These are phyloP conservation scores for Litsea cubeba DNA, from an alignment of 164 flowering plant genomes.

Conservation along the genomic window DNA sequence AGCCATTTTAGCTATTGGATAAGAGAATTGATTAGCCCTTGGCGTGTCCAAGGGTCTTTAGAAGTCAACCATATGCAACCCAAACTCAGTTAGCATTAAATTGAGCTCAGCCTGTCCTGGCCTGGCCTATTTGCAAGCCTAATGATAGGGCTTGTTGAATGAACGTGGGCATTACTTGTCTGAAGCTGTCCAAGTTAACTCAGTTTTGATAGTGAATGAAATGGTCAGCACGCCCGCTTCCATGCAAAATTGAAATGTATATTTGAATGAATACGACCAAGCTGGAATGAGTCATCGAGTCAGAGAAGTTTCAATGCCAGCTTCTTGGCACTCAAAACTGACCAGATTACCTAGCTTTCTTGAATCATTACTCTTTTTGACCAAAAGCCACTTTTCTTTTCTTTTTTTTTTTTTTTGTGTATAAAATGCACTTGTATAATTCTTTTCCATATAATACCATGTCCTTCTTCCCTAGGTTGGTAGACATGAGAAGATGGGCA, in stretches of 20 bases:
- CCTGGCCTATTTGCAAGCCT: too few relatives aligned
- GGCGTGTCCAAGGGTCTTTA: too few relatives aligned
- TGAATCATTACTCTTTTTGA: background rate
- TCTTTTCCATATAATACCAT: background rate
- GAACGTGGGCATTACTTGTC: background rate
- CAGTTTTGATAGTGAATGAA: background rate
- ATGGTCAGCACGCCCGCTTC: background rate
- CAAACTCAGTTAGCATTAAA: too few relatives aligned
- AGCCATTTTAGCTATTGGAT: too few relatives aligned
- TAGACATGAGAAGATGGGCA: conserved; percentile 80
- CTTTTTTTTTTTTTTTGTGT: too few relatives aligned
- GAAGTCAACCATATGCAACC: too few relatives aligned
- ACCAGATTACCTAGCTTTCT: background rate
- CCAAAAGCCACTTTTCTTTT: background rate
- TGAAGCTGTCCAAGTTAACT: background rate
- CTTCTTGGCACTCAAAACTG: background rate
- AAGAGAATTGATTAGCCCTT: too few relatives aligned
- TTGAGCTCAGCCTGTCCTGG: too few relatives aligned
- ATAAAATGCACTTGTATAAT: background rate
- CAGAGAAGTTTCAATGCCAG: background rate
- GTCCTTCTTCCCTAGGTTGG: conserved; percentile 46
- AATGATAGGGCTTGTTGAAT: too few relatives aligned
- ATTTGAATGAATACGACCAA: background rate
- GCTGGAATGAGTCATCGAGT: background rate
- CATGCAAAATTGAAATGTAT: too few relatives aligned